A percentile compares a stretch with the other conserved stretches of the same genome.
phyloP scores from a whole-genome alignment of 768 basidiomycete species.

The Mycena haematopus region DNA sequence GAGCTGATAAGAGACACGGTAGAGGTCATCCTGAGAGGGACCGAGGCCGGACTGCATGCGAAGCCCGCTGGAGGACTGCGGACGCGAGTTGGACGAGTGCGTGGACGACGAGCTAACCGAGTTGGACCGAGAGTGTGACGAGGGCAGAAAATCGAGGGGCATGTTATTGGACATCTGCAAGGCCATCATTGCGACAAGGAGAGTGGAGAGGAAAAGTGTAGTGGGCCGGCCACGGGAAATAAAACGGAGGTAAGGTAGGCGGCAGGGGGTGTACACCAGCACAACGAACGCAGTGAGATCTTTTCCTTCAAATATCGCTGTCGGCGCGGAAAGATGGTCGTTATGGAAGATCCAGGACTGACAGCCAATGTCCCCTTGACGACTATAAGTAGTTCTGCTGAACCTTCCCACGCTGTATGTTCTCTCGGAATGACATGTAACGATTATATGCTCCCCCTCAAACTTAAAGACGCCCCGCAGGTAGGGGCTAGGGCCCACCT shows the following conservation, averaged over 20 bases:
- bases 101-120: constrained; percentile 81
- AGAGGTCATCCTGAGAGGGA: constrained; percentile 70
- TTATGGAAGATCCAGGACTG: not conserved
- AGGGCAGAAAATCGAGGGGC: constrained; percentile 75
- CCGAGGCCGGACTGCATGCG: constrained; percentile 57
- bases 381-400: not conserved
- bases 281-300: not conserved
- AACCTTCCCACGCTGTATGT: too few species aligned
- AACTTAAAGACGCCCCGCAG: not conserved
- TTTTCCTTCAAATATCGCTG: constrained; percentile 3
- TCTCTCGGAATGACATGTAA: too few species aligned
- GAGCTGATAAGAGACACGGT: constrained; percentile 68
- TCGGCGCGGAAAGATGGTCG: not conserved
- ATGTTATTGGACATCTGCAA: constrained; percentile 71
- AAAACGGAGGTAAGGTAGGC: constrained; percentile 26
- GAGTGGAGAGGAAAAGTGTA: not conserved
- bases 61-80: constrained; percentile 78
- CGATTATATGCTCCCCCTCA: not conserved
- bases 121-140: constrained; percentile 76
- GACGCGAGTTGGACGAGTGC: constrained; percentile 74
- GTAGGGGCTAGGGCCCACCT: not conserved
- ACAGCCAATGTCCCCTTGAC: not conserved
- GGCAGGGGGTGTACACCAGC: constrained; percentile 19
- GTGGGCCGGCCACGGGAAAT: constrained; percentile 30
- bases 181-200: constrained; percentile 58